phyloP scores from a whole-genome alignment of 805 yeast species.

The Saccharomycopsis synnaedendra region DNA sequence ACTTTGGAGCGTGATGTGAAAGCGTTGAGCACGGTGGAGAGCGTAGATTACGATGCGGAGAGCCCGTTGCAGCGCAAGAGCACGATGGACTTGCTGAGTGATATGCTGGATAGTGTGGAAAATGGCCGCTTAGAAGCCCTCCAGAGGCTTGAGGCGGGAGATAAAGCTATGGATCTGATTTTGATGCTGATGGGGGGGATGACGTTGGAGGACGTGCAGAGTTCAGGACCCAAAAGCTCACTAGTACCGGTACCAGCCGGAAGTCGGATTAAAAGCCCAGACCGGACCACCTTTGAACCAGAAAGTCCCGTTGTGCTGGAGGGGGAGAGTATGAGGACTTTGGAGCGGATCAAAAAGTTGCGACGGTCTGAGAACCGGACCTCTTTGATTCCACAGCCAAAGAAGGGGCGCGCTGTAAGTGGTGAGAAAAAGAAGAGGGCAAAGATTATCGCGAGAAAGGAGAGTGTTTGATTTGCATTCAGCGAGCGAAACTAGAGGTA shows the following conservation, averaged over 20 bases:
- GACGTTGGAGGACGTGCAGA: constrained; percentile 8
- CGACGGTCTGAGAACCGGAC: constrained; percentile 1
- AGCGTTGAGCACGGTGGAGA: constrained; percentile 15
- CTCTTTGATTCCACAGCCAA: constrained; percentile 13
- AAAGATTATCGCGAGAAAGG: constrained; percentile 14
- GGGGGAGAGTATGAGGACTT: constrained; percentile 1
- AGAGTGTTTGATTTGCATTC: constrained; percentile 1
- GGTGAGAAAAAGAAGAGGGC: constrained; percentile 6
- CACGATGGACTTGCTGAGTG: neutral
- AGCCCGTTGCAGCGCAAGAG: constrained; percentile 7
- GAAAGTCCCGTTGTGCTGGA: neutral
- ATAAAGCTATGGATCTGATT: neutral
- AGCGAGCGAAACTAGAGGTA: too few relatives aligned
- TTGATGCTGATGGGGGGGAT: constrained; percentile 1
- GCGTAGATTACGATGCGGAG: constrained; percentile 3
- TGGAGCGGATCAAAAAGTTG: constrained; percentile 11
- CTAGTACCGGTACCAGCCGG: neutral
- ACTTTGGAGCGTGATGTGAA: constrained; percentile 8
- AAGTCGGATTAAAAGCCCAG: constrained; percentile 20
- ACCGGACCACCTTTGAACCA: constrained; percentile 31
- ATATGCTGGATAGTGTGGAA: constrained; percentile 3
- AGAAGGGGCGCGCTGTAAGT: neutral
- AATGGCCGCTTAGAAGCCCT: constrained; percentile 10
- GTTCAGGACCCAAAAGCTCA: neutral
- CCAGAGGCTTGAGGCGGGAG: constrained; percentile 8